Conservation (phyloP, 2,329 filamentous ascomycete genomes). For the Clarireedia sp. region DNA sequence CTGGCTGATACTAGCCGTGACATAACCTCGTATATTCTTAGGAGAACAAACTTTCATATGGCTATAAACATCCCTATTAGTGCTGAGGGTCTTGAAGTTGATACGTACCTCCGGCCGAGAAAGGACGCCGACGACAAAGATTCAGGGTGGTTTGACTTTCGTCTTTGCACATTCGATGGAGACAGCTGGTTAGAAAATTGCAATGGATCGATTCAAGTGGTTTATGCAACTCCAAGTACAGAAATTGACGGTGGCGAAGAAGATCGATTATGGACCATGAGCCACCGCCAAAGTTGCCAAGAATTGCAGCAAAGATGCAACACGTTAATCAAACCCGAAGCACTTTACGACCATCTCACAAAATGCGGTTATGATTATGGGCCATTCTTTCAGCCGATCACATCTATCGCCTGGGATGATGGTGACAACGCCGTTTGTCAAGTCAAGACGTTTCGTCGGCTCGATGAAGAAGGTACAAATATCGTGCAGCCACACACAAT, state of each 20-base stretch:
- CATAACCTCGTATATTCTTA: not conserved
- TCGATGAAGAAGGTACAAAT: no score
- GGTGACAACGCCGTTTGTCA: constrained; percentile 19
- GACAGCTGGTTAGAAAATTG: not conserved
- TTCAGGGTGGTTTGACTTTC: not conserved
- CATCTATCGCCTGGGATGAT: not conserved
- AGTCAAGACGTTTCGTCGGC: constrained; percentile 7
- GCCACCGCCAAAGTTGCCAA: not conserved
- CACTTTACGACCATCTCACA: not conserved
- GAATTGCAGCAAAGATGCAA: not conserved
- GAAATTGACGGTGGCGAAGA: not conserved
- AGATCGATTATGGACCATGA: not conserved
- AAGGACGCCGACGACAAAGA: not conserved
- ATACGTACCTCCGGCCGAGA: not conserved
- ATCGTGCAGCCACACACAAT: not conserved
- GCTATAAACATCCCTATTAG: constrained; percentile 14
- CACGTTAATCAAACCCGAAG: not conserved
- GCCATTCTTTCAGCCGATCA: not conserved
- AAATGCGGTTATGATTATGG: constrained; percentile 32
- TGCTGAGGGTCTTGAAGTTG: not conserved
- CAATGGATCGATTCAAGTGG: not conserved
- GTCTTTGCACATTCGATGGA: not conserved
- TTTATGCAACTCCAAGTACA: not conserved
- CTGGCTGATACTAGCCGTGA: not conserved
- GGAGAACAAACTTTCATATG: constrained; percentile 1